Base-by-base conservation (phyloP, 352 stramenopile species). In the Globisporangium uncinulatum region DNA sequence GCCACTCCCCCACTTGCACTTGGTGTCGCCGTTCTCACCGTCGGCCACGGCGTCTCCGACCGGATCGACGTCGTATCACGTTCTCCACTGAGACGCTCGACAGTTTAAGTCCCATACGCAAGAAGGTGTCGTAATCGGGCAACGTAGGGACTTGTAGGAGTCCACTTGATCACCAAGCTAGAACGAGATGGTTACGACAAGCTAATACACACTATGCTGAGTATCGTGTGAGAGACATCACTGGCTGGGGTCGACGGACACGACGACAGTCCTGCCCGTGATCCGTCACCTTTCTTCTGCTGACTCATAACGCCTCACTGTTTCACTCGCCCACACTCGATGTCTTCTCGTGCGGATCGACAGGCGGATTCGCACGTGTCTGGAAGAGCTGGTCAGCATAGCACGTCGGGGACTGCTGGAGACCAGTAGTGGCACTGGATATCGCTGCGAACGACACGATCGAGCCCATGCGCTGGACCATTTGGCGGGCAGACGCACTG, bases 1-100 rank as follows among this genome's bases (percentile, higher is more conserved):
- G 49, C 59, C 50, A 6, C 54, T 63, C 49, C 50, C 55, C 7
- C 61, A 67, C 31, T 29, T 67, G 14, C 59, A 56, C 44, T 39
- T 63, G 19, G 61, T 56, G 43, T 67, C 61, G 24, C 61, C 61
- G 20, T 62, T 62, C 43, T 66, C 60, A 3, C 60, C 54, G 0
- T 62, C 60, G 6, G 42, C 14, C 8, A 11, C 45, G 9, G n/a
- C 34, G 2, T 59, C 54, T 9, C 54, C 54, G 19, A 41, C 47
- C 24, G 47, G 14, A 39, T 55, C 55, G 8, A 54, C 41, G 4
- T 67, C 61, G 1, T 67, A 63, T 45, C 61, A 61, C 5, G 50
- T 61, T 15, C 50, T 67, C 49, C 61, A 67, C 14, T 48, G 21
- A 13, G 2, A 39, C 34, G 34, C 34, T 39, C 7, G 34, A 7